Percentiles rank a stretch among this genome's conserved stretches.
Conservation (phyloP, 2,329 filamentous ascomycete genomes). For the Monosporascus sp. region DNA sequence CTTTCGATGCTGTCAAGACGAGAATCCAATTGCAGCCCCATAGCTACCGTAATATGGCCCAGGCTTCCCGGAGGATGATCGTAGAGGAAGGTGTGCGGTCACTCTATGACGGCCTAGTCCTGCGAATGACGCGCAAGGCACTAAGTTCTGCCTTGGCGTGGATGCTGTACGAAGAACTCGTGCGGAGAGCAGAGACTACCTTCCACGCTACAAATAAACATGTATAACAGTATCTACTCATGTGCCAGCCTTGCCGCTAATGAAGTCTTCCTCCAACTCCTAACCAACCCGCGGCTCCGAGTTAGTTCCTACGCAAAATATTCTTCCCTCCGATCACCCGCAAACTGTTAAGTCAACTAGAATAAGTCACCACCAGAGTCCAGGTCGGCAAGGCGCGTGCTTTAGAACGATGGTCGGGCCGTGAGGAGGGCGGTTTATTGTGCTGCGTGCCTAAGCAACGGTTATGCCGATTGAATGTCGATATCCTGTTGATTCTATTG, state of each 20-base stretch:
- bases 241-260: no score
- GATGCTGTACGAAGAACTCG: constrained; percentile 94
- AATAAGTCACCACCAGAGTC: no score
- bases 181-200: constrained; percentile 58
- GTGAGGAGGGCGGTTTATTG: no score
- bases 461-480: no score
- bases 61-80: constrained; percentile 73
- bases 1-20: constrained; percentile 95
- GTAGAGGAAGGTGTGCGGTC: constrained; percentile 73
- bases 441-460: no score
- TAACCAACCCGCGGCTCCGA: constrained; percentile 1
- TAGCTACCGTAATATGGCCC: constrained; percentile 76
- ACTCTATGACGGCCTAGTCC: constrained; percentile 77
- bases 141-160: constrained; percentile 92
- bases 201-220: constrained; percentile 20
- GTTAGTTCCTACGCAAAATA: no score
- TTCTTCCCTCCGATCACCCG: no score
- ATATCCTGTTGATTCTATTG: no score
- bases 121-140: constrained; percentile 88
- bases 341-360: no score
- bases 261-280: background rate
- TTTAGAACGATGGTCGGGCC: no score
- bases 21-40: constrained; percentile 84
- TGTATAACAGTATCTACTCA: constrained; percentile 17
- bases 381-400: no score